These are phyloP conservation scores for Paraconiothyrium brasiliense DNA, from an alignment of 2,329 filamentous ascomycete species.

Conservation along the genomic window DNA sequence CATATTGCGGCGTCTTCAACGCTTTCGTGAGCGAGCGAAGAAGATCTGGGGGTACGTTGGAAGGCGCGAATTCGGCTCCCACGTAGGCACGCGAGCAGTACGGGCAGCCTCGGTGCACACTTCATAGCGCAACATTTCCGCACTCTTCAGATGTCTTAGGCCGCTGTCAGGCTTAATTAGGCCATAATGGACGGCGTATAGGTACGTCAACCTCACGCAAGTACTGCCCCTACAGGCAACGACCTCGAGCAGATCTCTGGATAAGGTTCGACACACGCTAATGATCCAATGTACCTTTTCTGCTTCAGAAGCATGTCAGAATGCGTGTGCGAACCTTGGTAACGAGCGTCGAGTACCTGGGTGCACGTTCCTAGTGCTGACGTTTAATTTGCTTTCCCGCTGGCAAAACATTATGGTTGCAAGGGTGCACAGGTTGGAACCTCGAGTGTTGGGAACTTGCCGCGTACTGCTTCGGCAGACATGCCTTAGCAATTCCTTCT, in stretches of 20 bases:
- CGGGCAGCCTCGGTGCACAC: neutral
- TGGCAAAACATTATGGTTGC: neutral
- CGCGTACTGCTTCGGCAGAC: neutral
- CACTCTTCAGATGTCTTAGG: neutral
- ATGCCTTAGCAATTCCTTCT: neutral
- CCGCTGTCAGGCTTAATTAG: neutral
- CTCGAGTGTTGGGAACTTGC: neutral
- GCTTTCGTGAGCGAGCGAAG: neutral
- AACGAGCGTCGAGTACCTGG: constrained; percentile 6
- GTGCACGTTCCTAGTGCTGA: constrained; percentile 3
- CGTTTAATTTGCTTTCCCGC: constrained; percentile 8
- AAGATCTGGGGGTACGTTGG: neutral
- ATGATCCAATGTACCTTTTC: neutral
- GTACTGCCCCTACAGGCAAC: neutral
- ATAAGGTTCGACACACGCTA: neutral
- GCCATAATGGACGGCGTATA: neutral
- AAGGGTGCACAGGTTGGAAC: neutral
- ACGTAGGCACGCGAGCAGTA: too few relatives aligned
- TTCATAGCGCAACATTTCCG: neutral
- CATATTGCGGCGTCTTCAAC: neutral
- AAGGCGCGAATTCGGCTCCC: neutral
- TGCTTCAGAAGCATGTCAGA: neutral
- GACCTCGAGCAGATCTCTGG: neutral
- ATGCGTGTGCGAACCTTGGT: constrained; percentile 5
- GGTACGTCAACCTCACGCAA: neutral